Conservation (phyloP, 140 eudicot genomes). For the Senecio squalidus region DNA sequence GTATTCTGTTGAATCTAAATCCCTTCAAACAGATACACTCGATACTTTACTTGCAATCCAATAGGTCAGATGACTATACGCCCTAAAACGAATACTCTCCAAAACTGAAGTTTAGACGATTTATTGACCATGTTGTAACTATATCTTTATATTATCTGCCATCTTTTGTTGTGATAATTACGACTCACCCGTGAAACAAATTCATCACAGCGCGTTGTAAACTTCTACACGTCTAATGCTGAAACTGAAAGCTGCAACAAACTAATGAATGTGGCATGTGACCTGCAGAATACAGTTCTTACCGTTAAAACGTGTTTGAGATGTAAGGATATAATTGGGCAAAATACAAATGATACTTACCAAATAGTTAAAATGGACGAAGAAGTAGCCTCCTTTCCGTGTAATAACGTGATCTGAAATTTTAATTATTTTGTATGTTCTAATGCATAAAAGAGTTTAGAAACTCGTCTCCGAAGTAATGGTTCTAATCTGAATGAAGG, state of each 20-base stretch:
- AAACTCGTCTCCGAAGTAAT: conserved; percentile 66
- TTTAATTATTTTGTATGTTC: conserved; percentile 41
- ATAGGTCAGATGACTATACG: conserved; percentile 11
- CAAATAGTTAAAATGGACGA: not conserved
- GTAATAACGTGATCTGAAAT: not conserved
- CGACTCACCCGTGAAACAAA: conserved; percentile 8
- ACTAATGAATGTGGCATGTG: conserved; percentile 10
- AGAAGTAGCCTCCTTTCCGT: conserved; percentile 1
- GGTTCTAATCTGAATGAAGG: conserved; percentile 83
- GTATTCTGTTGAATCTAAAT: conserved; percentile 5
- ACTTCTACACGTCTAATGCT: conserved; percentile 13
- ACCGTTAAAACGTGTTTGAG: not conserved
- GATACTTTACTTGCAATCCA: conserved; percentile 26
- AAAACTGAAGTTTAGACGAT: not conserved
- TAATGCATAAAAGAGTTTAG: conserved; percentile 64
- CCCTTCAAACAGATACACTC: too few species aligned
- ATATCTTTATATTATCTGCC: conserved; percentile 8
- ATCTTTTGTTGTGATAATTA: conserved; percentile 7
- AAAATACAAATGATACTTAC: too few species aligned
- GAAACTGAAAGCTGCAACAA: conserved; percentile 15
- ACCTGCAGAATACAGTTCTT: conserved; percentile 21
- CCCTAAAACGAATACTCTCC: conserved; percentile 9
- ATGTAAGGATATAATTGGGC: conserved; percentile 11
- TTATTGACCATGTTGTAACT: conserved; percentile 11
- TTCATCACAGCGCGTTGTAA: conserved; percentile 4